A percentile compares a stretch with the other conserved stretches of the same genome.
Conservation (phyloP, 495 filamentous ascomycete genomes). For the Cercophora newfieldiana region DNA sequence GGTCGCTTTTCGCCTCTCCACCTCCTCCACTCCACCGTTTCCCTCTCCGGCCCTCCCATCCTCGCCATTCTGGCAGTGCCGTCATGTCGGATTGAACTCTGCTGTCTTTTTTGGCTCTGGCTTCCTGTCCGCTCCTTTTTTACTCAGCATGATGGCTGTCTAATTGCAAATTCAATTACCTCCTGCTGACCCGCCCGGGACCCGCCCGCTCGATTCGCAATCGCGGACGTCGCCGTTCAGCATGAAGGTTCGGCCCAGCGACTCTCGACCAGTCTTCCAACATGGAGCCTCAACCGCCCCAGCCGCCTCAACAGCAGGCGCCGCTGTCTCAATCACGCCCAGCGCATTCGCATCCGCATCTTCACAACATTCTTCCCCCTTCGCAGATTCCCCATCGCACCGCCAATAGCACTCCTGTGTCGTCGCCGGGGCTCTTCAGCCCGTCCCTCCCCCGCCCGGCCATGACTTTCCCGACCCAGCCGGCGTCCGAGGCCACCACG, state of each 20-base stretch:
- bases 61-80: not conserved
- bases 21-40: slow-evolving; percentile 6
- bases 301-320: slow-evolving; percentile 27
- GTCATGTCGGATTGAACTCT: slow-evolving; percentile 6
- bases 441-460: slow-evolving; percentile 45
- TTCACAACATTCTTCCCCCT: slow-evolving; percentile 38
- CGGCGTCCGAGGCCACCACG: slow-evolving; percentile 50
- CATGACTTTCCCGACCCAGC: slow-evolving; percentile 37
- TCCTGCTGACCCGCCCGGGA: slow-evolving; percentile 1
- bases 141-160: slow-evolving; percentile 22
- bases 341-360: slow-evolving; percentile 41
- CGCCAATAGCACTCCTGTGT: slow-evolving; percentile 65
- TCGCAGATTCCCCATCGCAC: slow-evolving; percentile 44
- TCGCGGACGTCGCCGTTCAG: slow-evolving; percentile 26
- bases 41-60: not conserved
- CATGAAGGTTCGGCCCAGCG: slow-evolving; percentile 32
- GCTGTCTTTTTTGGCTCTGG: not conserved
- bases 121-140: slow-evolving; percentile 1
- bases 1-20: slow-evolving; percentile 16
- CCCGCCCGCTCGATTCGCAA: slow-evolving; percentile 17
- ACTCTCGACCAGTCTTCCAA: slow-evolving; percentile 24
- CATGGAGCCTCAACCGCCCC: slow-evolving; percentile 39
- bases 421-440: slow-evolving; percentile 68
- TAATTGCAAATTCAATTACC: slow-evolving; percentile 27
- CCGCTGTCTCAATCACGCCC: slow-evolving; percentile 35